These are phyloP conservation scores for Pseudozyma tsukubaensis DNA, from an alignment of 1,284 basidiomycete genomes.

Conservation along the genomic window DNA sequence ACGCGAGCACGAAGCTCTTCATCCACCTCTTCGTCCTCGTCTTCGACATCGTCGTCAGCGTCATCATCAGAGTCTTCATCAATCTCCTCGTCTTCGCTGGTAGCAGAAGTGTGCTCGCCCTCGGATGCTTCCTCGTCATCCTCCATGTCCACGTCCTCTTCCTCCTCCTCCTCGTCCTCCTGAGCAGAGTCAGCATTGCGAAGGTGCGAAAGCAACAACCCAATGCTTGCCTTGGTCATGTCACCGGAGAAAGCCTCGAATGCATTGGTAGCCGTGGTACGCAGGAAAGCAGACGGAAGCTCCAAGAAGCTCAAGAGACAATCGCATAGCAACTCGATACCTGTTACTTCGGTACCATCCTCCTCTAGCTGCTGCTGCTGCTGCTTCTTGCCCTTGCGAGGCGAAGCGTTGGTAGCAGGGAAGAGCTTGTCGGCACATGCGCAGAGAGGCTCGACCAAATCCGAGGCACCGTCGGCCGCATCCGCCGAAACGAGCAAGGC, in stretches of 20 bases:
- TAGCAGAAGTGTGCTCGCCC: conserved; percentile 43
- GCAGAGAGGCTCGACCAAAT: conserved; percentile 61
- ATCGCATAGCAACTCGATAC: conserved; percentile 88
- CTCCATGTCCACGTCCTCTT: conserved; percentile 30
- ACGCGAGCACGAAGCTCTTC: conserved; percentile 77
- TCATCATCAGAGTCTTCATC: conserved; percentile 72
- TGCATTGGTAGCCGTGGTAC: conserved; percentile 82
- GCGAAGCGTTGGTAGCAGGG: conserved; percentile 14
- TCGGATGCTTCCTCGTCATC: conserved; percentile 33
- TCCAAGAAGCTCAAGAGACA: conserved; percentile 89
- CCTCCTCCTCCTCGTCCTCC: conserved; percentile 27
- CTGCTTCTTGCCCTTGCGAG: conserved; percentile 61
- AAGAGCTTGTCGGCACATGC: conserved; percentile 62
- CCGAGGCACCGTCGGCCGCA: conserved; percentile 69
- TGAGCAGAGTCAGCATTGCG: conserved; percentile 25
- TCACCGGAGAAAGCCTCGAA: conserved; percentile 81
- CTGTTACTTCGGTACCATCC: conserved; percentile 71
- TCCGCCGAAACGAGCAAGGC: conserved; percentile 69
- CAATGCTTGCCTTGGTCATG: conserved; percentile 80
- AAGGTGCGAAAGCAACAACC: conserved; percentile 76
- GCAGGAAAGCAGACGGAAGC: conserved; percentile 83
- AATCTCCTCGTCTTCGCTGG: conserved; percentile 70
- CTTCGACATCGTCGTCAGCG: conserved; percentile 70
- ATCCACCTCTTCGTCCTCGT: conserved; percentile 74
- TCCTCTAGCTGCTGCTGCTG: conserved; percentile 68